Evolutionary conservation across 73 alveolate genomes (phyloP).

Genomic region (Stentor coeruleus): DNA sequence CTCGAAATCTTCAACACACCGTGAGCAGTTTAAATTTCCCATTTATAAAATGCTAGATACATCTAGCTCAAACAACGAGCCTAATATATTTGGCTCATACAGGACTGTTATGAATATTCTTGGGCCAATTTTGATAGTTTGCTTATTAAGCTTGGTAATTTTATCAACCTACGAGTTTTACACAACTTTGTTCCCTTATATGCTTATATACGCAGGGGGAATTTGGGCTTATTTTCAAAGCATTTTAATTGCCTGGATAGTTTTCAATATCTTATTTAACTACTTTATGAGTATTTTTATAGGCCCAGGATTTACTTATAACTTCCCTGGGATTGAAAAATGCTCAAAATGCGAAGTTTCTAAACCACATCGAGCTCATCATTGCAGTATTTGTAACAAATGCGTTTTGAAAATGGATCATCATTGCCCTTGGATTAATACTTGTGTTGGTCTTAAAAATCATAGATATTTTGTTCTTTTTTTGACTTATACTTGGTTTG

Average conservation of each 20-base stretch:
- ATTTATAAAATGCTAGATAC: too few species aligned
- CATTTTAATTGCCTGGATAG: not conserved
- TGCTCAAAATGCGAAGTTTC: not conserved
- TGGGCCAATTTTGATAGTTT: not conserved
- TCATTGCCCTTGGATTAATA: conserved; percentile 51
- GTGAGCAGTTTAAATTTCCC: not conserved
- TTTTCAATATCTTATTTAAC: not conserved
- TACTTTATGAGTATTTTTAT: not conserved
- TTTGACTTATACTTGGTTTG: conserved; percentile 23
- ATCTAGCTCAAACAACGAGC: too few species aligned
- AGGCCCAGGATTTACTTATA: not conserved
- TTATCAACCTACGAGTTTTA: not conserved
- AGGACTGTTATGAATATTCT: not conserved
- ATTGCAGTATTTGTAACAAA: conserved; percentile 37
- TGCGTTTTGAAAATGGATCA: conserved; percentile 45
- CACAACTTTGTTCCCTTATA: not conserved
- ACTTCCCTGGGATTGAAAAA: not conserved
- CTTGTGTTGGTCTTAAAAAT: conserved; percentile 40
- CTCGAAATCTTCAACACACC: not conserved
- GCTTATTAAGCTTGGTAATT: not conserved
- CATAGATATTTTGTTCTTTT: conserved; percentile 30
- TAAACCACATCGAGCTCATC: conserved; percentile 20
- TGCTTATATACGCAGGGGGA: not conserved
- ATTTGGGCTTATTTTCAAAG: not conserved
- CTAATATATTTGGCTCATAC: too few species aligned